Evolutionary conservation across 805 yeast species (phyloP), one percentile per base, ranked within the genome.

Genomic region (Lachancea thermotolerans): DNA sequence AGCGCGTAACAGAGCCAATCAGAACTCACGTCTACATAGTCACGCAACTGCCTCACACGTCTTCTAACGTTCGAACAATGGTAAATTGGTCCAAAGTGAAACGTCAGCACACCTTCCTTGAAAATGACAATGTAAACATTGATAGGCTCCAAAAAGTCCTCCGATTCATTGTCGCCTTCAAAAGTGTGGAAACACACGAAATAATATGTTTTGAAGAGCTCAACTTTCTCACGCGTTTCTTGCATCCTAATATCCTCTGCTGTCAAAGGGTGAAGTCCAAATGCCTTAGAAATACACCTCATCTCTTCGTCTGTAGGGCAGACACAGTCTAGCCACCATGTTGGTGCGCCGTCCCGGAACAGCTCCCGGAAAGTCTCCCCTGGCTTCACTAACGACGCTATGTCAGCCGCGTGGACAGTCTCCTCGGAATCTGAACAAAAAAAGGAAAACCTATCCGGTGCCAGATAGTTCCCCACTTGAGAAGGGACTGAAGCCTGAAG

Each of bases 101-200:
- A 82, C 1, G 86, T 76, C 32, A 82, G 58, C 10, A 82, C 74
- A 32, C 88, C 89, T 37, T 79, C 77, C 47, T 80, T 70, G 66
- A 82, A 81, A 4, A 82, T 86, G 44, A 82, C 85, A 47, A 82
- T 74, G 67, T 84, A 84, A 29, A 84, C 83, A 56, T 82, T 81
- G 53, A 84, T 81, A 18, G 90, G 90, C 56, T 84, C 93, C 59
- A 84, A 69, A 62, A 84, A 90, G 50, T 87, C 95, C 56, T 84
- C 93, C 44, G 85, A 77, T 62, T 55, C 93, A 39, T 71, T 63
- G 54, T 91, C 96, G 18, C 84, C 81, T 60, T 89, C 97, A 67
- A 93, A 93, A 3, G 98, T 86, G 65, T 93, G 96, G 78, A 93
- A 93, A 74, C 95, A 86, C 35, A 93, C 95, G 70, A 93, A 89